Percentiles rank a stretch among this genome's conserved stretches.
phyloP scores from a whole-genome alignment of 805 yeast species.

The Candida argentea region DNA sequence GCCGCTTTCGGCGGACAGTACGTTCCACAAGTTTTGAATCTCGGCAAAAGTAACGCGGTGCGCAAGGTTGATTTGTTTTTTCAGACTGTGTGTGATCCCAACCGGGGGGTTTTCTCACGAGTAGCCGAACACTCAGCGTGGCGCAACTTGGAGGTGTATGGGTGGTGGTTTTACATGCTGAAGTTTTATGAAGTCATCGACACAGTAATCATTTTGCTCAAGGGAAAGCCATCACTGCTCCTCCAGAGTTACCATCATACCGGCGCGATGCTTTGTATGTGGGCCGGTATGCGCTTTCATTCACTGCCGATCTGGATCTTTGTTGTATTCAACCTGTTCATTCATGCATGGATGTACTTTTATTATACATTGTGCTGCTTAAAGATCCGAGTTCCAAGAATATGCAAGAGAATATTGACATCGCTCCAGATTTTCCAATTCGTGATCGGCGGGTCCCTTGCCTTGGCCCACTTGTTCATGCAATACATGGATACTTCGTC shows the following conservation, averaged over 20 bases:
- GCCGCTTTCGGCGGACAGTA: conserved; percentile 10
- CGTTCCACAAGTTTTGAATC: conserved; percentile 5
- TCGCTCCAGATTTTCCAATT: conserved; percentile 62
- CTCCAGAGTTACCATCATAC: conserved; percentile 71
- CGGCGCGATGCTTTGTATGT: conserved; percentile 75
- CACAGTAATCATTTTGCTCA: conserved; percentile 54
- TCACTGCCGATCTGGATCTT: conserved; percentile 76
- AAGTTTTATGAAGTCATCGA: conserved; percentile 67
- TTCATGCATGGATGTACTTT: conserved; percentile 66
- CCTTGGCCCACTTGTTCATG: conserved; percentile 54
- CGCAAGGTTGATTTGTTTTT: conserved; percentile 36
- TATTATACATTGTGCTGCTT: conserved; percentile 55
- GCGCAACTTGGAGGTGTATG: conserved; percentile 42
- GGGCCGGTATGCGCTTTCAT: conserved; percentile 63
- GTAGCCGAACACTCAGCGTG: conserved; percentile 9
- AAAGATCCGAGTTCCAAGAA: conserved; percentile 45
- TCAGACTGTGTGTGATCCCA: conserved; percentile 50
- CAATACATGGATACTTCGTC: conserved; percentile 40
- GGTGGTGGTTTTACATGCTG: conserved; percentile 59
- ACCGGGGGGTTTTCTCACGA: conserved; percentile 46
- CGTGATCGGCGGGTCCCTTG: conserved; percentile 57
- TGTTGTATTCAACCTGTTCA: conserved; percentile 70
- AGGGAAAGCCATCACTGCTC: conserved; percentile 57
- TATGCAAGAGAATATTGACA: conserved; percentile 51
- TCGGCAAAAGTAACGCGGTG: neutral